phyloP scores from a whole-genome alignment of 169 alveolate species.

The Plasmodium inui region DNA sequence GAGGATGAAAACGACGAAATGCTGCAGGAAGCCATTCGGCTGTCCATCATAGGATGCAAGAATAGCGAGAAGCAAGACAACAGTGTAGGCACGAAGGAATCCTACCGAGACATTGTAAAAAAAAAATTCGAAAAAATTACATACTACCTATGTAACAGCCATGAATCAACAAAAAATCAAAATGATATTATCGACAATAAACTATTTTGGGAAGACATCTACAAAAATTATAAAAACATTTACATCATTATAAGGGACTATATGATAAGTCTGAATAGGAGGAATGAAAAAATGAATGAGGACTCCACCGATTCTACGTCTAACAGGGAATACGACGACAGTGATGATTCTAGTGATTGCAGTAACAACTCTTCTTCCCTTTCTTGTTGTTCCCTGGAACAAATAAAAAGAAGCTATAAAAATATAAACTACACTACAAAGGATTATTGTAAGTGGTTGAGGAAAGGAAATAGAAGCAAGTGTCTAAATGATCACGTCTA shows the following conservation, averaged over 20 bases:
- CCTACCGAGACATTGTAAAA: constrained; percentile 26
- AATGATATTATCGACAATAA: constrained; percentile 68
- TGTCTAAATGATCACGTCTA: constrained; percentile 64
- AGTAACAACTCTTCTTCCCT: constrained; percentile 55
- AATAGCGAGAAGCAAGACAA: not conserved
- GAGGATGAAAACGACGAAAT: constrained; percentile 74
- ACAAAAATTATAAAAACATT: constrained; percentile 61
- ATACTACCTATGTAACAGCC: constrained; percentile 55
- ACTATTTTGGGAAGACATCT: constrained; percentile 67
- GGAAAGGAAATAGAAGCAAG: constrained; percentile 67
- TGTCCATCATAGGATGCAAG: constrained; percentile 45
- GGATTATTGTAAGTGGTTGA: constrained; percentile 66
- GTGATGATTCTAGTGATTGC: constrained; percentile 59
- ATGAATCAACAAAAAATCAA: constrained; percentile 51
- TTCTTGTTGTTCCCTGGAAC: constrained; percentile 53
- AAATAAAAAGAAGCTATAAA: constrained; percentile 23
- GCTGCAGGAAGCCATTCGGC: constrained; percentile 67
- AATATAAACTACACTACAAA: constrained; percentile 67
- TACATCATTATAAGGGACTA: constrained; percentile 63
- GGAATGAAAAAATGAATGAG: constrained; percentile 70
- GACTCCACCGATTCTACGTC: constrained; percentile 20
- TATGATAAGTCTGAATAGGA: constrained; percentile 39
- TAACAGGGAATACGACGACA: constrained; percentile 44
- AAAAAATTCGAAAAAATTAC: constrained; percentile 54
- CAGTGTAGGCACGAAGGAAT: constrained; percentile 10